Conservation (phyloP, 768 basidiomycete genomes). For the Collybiopsis luxurians region DNA sequence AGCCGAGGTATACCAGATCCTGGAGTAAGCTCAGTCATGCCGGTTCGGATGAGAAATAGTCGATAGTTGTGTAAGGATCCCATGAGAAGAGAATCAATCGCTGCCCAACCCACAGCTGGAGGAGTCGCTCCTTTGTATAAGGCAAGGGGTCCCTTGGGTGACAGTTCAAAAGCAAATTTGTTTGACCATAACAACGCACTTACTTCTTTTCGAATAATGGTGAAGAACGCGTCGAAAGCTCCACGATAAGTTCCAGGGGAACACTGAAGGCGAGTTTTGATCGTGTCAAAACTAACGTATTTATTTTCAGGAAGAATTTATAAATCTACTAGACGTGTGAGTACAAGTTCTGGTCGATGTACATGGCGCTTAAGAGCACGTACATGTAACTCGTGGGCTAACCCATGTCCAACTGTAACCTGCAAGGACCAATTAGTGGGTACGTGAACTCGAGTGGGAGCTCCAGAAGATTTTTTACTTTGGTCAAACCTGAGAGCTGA, state of each 20-base stretch:
- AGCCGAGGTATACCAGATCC: constrained; percentile 46
- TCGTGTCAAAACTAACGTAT: constrained; percentile 60
- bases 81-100: constrained; percentile 67
- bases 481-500: constrained; percentile 42
- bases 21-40: constrained; percentile 50
- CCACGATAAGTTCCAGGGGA: constrained; percentile 60
- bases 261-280: constrained; percentile 73
- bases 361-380: no score
- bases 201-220: constrained; percentile 62
- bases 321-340: neutral
- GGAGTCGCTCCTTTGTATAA: constrained; percentile 76
- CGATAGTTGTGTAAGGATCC: constrained; percentile 75
- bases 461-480: no score
- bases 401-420: constrained; percentile 75
- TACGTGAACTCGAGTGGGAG: constrained; percentile 7
- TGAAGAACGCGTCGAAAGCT: constrained; percentile 56
- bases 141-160: constrained; percentile 51
- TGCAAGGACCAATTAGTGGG: constrained; percentile 20
- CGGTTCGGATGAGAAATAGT: constrained; percentile 49
- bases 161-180: constrained; percentile 2
- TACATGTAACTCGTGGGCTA: neutral
- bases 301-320: neutral
- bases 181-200: constrained; percentile 13
- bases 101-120: constrained; percentile 71
- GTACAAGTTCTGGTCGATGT: neutral